Evolutionary conservation across 768 basidiomycete genomes (phyloP).

Genomic region (Boletus vermiculosoides): DNA sequence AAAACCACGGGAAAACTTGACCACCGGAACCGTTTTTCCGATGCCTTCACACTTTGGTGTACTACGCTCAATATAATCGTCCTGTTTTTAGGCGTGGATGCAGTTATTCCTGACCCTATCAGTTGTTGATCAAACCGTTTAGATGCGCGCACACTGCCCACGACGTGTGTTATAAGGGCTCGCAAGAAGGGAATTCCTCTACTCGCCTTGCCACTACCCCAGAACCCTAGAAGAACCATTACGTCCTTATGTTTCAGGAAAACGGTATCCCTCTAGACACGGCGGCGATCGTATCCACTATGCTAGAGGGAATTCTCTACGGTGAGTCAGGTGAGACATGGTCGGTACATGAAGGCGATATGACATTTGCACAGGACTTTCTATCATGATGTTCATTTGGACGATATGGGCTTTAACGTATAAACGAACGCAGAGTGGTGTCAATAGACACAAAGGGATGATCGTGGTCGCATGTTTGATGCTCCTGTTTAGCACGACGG

Average conservation of each 20-base stretch:
- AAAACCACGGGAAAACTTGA: not conserved
- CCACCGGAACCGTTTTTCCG: not conserved
- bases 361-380: conserved; percentile 23
- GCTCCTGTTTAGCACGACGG: conserved; percentile 19
- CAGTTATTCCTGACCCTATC: not conserved
- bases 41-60: not conserved
- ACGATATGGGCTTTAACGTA: conserved; percentile 24
- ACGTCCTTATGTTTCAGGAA: not conserved
- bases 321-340: not conserved
- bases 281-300: conserved; percentile 21
- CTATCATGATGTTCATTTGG: conserved; percentile 30
- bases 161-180: not conserved
- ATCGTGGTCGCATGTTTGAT: conserved; percentile 18
- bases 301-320: not conserved
- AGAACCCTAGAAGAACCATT: not conserved
- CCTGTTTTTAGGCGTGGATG: not conserved
- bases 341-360: not conserved
- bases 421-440: not conserved
- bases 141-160: not conserved
- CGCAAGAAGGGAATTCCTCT: not conserved
- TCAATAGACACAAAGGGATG: conserved; percentile 13
- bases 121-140: too few relatives aligned
- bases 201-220: not conserved
- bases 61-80: not conserved
- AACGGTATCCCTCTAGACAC: conserved; percentile 20